Base-by-base conservation (phyloP, 441 rosid genomes). In the Lagerstroemia fauriei region DNA sequence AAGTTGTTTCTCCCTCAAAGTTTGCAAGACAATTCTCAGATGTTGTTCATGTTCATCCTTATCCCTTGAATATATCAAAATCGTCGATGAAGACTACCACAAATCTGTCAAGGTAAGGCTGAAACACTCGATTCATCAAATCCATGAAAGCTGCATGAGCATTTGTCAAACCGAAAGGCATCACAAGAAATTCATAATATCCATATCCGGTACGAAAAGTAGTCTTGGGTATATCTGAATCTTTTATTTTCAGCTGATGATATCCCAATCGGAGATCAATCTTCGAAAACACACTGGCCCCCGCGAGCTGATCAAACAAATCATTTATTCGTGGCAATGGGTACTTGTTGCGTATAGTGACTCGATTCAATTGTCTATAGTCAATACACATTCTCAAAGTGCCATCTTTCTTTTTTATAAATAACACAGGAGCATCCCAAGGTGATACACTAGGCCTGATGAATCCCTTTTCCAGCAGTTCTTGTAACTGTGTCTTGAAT, bases 151-250 rank as follows among this genome's bases (percentile, higher is more conserved):
- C 53, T 20, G 44, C 68, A 13, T 16, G 79, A 9, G 79, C 79
- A 76, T 76, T 76, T 5, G 79, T 76, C 14, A 75, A 75, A 41
- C 78, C 78, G 50, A 75, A 75, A 16, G 32, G 32, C 78, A 75
- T 75, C 78, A 76, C 79, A 48, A 77, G 38, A 57, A 77, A 77
- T 17, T 77, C 69, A 22, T 56, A 77, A 53, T 77, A 70, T 32
- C 80, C 68, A 57, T 77, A 57, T 32, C 70, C 1, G 24, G 80
- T 77, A 7, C 57, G 79, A 29, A 76, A 76, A 12, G 79, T n/a
- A 5, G 65, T 18, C 63, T 76, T 76, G 5, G 41, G 25, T 14
- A 75, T 57, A 75, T 75, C 57, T 50, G 46, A 14, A 22, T 24
- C 25, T 50, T 44, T 75, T 18, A 76, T 57, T 29, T 51, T 76